Percentiles rank a stretch among this genome's conserved stretches.
These are phyloP conservation scores for Metschnikowia vanudenii DNA, from an alignment of 805 yeast genomes.

Conservation along the genomic window DNA sequence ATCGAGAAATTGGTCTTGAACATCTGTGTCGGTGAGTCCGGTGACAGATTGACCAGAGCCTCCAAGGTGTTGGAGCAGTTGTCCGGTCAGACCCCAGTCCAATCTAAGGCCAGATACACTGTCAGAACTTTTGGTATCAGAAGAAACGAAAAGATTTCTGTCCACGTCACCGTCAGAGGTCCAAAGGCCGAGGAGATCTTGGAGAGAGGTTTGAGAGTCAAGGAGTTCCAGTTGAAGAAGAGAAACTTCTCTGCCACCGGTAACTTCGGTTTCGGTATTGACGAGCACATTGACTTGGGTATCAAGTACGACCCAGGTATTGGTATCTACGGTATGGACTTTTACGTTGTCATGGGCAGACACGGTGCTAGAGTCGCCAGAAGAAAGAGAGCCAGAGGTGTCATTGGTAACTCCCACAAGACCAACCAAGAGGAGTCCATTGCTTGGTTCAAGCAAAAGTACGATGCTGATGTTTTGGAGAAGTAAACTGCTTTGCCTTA, in stretches of 20 bases:
- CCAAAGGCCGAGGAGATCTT: slow-evolving; percentile 98
- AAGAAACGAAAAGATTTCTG: slow-evolving; percentile 99
- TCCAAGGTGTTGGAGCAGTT: slow-evolving; percentile 99
- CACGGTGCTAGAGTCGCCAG: slow-evolving; percentile 99
- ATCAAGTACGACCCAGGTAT: slow-evolving; percentile 99
- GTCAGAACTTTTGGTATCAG: slow-evolving; percentile 99
- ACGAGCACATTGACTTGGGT: slow-evolving; percentile 99
- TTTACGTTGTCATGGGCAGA: slow-evolving; percentile 99
- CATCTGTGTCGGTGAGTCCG: slow-evolving; percentile 99
- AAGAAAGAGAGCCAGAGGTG: slow-evolving; percentile 91
- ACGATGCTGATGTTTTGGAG: slow-evolving; percentile 96
- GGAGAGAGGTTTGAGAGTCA: slow-evolving; percentile 99
- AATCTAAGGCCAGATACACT: slow-evolving; percentile 99
- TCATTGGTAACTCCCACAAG: slow-evolving; percentile 89
- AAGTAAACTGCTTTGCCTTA: slow-evolving; percentile 45
- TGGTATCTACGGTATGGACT: slow-evolving; percentile 99
- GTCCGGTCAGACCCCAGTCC: slow-evolving; percentile 99
- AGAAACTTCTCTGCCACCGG: slow-evolving; percentile 98
- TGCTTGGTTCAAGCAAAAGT: slow-evolving; percentile 98
- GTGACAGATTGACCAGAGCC: slow-evolving; percentile 99
- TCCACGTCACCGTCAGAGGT: slow-evolving; percentile 99
- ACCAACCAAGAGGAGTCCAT: slow-evolving; percentile 92
- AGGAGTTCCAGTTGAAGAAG: slow-evolving; percentile 94
- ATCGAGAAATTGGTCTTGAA: slow-evolving; percentile 99
- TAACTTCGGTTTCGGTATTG: slow-evolving; percentile 99